Evolutionary conservation across 768 basidiomycete genomes (phyloP).

Genomic region (Kwoniella heveanensis): DNA sequence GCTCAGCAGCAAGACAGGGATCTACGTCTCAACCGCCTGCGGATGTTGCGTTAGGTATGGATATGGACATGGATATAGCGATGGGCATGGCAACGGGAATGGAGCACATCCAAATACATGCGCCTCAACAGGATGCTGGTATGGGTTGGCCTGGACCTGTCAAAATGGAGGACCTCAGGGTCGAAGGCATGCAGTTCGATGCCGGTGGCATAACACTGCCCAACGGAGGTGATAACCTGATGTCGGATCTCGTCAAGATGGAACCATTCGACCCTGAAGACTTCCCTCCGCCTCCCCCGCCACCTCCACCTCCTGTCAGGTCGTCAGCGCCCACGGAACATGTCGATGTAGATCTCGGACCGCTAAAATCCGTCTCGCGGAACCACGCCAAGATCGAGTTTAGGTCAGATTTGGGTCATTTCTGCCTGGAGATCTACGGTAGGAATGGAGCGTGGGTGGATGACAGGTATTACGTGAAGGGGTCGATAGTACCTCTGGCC

Average conservation of each 20-base stretch:
- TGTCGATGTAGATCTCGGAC: conserved; percentile 76
- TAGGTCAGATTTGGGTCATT: conserved; percentile 47
- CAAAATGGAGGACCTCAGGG: neutral
- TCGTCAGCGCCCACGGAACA: conserved; percentile 36
- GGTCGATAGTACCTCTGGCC: conserved; percentile 78
- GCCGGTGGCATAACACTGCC: neutral
- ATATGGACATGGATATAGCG: neutral
- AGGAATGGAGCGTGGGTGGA: conserved; percentile 98
- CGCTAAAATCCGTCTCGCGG: conserved; percentile 95
- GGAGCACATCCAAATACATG: neutral
- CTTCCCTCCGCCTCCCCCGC: conserved; percentile 23
- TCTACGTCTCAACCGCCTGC: neutral
- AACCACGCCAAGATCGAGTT: conserved; percentile 88
- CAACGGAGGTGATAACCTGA: neutral
- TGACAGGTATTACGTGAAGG: conserved; percentile 89
- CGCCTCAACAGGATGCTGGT: neutral
- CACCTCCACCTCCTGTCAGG: conserved; percentile 39
- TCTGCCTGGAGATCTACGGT: conserved; percentile 78
- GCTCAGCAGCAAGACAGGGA: neutral
- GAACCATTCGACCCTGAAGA: conserved; percentile 14
- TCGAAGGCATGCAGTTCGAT: neutral
- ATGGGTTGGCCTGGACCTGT: neutral
- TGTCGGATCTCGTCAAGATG: conserved; percentile 11
- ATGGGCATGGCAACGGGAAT: conserved; percentile 6
- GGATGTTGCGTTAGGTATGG: neutral